Conservation (phyloP, 768 basidiomycete species). For the Suillus fuscotomentosus region DNA sequence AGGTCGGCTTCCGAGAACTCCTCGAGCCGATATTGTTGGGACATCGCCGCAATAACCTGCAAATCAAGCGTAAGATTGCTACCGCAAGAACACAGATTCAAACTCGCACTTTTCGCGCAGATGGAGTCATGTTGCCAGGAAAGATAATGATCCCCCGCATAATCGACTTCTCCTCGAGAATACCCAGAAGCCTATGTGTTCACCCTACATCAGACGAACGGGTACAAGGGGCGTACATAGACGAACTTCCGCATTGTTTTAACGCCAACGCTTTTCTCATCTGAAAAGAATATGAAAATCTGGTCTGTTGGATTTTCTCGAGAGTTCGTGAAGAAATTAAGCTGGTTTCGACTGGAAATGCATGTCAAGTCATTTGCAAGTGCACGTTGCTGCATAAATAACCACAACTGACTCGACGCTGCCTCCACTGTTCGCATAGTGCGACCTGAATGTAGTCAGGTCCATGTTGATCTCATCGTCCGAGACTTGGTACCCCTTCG, state of each 20-base stretch:
- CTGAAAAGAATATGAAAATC: conserved; percentile 95
- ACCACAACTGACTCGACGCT: conserved; percentile 74
- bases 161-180: conserved; percentile 90
- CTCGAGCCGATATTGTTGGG: conserved; percentile 82
- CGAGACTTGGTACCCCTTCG: conserved; percentile 88
- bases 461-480: conserved; percentile 94
- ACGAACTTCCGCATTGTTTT: conserved; percentile 97
- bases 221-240: background rate
- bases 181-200: conserved; percentile 68
- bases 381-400: background rate
- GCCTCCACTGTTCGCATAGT: conserved; percentile 72
- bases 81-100: background rate
- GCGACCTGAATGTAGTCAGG: conserved; percentile 69
- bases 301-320: conserved; percentile 65
- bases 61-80: conserved; percentile 2
- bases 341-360: conserved; percentile 68
- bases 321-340: conserved; percentile 89
- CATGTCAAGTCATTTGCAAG: conserved; percentile 9
- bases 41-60: conserved; percentile 92
- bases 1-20: conserved; percentile 97
- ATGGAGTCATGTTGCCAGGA: conserved; percentile 94
- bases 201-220: conserved; percentile 1
- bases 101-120: conserved; percentile 80
- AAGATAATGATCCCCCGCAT: conserved; percentile 93
- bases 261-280: conserved; percentile 92